Evolutionary conservation across 2,329 filamentous ascomycete genomes (phyloP), one percentile per base, ranked within the genome.

Genomic region (Sporothrix globosa): DNA sequence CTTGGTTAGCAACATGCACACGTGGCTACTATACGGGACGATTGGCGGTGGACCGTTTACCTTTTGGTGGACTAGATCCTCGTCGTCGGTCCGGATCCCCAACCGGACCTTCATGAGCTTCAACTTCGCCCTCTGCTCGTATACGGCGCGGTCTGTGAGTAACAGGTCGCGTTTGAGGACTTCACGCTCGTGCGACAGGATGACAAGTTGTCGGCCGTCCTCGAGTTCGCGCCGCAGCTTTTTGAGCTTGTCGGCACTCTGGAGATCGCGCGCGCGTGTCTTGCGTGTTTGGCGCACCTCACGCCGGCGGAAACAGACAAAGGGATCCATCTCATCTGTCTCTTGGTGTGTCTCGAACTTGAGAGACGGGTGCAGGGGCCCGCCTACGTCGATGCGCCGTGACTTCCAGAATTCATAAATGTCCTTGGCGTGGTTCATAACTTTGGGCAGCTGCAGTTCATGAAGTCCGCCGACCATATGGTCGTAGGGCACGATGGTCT

Each of bases 321-420:
- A 99, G 65, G 96, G 96, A 81, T 99, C 96, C 76, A 92, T 89
- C 78, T 99, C 96, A 80, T 99, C 96, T 72, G 91, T 96, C 74
- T 98, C 95, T 78, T 93, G 91, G 73, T 96, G 93, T 61, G 90
- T 96, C 82, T 99, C 96, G 74, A 97, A 96, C 83, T 97, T 97
- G 78, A 98, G 88, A 27, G 84, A 85, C 9, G 93, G 88, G 77
- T 94, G 91, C 72, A 98, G 83, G 6, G 90, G 83, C 78, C 95
- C 96, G 74, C 87, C 88, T 71, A 85, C 85, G 41, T 83, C 84
- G 76, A 89, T 83, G 68, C 92, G 88, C 76, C 88, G 88, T 72
- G 85, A 82, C 80, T 90, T 93, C 96, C 96, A 99, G 79, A 97
- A 91, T 77, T 93, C 89, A 83, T 97, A 97, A 66, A 97, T 88